Evolutionary conservation across 2,329 filamentous ascomycete genomes (phyloP).

Genomic region (Curvularia hawaiiensis): DNA sequence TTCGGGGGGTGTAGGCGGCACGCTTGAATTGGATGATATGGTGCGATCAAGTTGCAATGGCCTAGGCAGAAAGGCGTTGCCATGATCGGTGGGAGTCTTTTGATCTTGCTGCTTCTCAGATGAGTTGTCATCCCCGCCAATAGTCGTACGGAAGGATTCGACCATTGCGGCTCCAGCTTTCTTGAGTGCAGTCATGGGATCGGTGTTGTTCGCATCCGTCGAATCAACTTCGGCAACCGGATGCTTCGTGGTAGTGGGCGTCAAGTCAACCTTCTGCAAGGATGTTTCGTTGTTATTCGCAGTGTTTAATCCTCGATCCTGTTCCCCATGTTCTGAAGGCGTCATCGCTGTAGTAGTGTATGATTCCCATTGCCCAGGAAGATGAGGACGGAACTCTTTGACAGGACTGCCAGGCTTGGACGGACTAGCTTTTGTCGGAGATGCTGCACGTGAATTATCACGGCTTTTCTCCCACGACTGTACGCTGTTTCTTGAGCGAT

Average conservation of each 20-base stretch:
- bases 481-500: slow-evolving; percentile 48
- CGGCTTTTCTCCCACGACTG: slow-evolving; percentile 49
- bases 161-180: slow-evolving; percentile 56
- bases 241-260: slow-evolving; percentile 46
- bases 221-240: slow-evolving; percentile 30
- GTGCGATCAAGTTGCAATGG: slow-evolving; percentile 48
- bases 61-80: slow-evolving; percentile 45
- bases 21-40: slow-evolving; percentile 43
- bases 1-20: slow-evolving; percentile 53
- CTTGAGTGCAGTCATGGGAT: slow-evolving; percentile 52
- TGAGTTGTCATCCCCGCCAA: slow-evolving; percentile 37
- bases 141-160: slow-evolving; percentile 50
- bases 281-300: slow-evolving; percentile 17
- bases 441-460: slow-evolving; percentile 43
- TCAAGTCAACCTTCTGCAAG: slow-evolving; percentile 40
- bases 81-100: slow-evolving; percentile 20
- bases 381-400: slow-evolving; percentile 54
- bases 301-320: slow-evolving; percentile 34
- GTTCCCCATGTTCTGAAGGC: slow-evolving; percentile 35
- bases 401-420: slow-evolving; percentile 45
- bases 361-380: slow-evolving; percentile 61
- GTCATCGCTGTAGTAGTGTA: slow-evolving; percentile 49
- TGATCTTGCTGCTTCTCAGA: slow-evolving; percentile 19
- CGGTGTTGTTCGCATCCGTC: slow-evolving; percentile 17
- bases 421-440: slow-evolving; percentile 36